Evolutionary conservation across 2,329 filamentous ascomycete genomes (phyloP), one percentile per base, ranked within the genome.

Genomic region (Fusarium musae): DNA sequence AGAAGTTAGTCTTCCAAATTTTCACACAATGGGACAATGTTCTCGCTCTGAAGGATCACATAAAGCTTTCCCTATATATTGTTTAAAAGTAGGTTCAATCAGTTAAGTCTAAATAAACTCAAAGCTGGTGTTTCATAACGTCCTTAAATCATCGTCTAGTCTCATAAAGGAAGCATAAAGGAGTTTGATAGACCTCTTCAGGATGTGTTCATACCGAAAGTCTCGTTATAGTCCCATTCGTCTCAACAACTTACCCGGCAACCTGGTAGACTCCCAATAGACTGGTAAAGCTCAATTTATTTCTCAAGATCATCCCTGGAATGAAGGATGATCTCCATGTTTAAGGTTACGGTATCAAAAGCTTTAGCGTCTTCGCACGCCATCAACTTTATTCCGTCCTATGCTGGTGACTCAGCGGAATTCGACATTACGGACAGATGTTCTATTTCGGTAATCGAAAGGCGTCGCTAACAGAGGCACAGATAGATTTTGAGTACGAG

Each of bases 361-460:
- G 56, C 43, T 37, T 47, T 59, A 59, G 56, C 42, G 56, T 42
- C 37, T 34, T 32, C 34, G 37, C 47, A 61, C 58, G 58, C 37
- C 49, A 61, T 61, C 49, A 36, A 32, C 58, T 42, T 34, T 60
- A 49, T 59, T 50, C 47, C 40, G 34, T 21, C 36, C 13, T 15
- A 54, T 49, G 30, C 13, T 50, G 56, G 42, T 59, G 28, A 28
- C 30, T 59, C 32, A 59, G 40, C 23, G 23, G 54, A 26, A 49
- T 32, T 21, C 26, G 30, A 49, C 40, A 21, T 37, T 59, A 23
- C 16, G 58, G 52, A 63, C 37, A 63, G 37, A 60, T 30, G 17
- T 44, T 63, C 69, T 53, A 63, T 72, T 74, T 74, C 63, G 67
- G 71, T 67, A 63, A 74, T 74, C 66, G 54, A 44, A 63, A 28